Base-by-base conservation (phyloP, 495 filamentous ascomycete genomes). In the Niebla homalea region DNA sequence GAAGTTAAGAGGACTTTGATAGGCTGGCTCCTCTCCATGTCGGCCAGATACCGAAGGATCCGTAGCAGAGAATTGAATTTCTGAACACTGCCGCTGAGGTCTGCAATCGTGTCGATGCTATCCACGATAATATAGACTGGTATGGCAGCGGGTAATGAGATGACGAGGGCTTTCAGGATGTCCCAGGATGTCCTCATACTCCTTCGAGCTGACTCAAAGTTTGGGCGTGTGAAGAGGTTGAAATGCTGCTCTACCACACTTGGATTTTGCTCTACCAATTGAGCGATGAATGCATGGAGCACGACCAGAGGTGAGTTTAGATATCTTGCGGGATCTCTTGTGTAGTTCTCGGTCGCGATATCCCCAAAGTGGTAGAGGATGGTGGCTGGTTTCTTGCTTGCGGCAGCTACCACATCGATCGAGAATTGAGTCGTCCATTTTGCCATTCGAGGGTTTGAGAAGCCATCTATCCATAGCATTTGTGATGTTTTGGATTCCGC, bases 371-470 rank as follows among this genome's bases (percentile, higher is more conserved):
- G 15, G 44, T 14, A 37, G 5, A 47, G 23, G 14, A 47, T 21
- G 19, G 29, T 47, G 26, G 14, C n/a, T 47, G 20, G n/a, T 18
- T 47, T 21, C 29, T 35, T 19, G 21, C 15, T 35, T 36, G 44
- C 44, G 21, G 18, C 26, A 21, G 29, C 14, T 21, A 47, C 15
- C 8, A 47, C 44, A 18, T 47, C 44, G 15, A 47, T 19, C 7
- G 44, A 47, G 12, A 47, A 47, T 16, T 47, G 21, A 12, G 44
- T 47, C 11, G 44, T 47, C 44, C 44, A 47, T 47, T 47, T 47
- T 3, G 21, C 15, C 15, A 26, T 21, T 16, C 19, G 5, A 20
- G 44, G 19, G 19, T 47, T 14, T 21, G 44, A 21, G 29, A 47
- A 47, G 14, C 44, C 44, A 26, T 47, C 44, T 38, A 47, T 36